These are phyloP conservation scores for Capronia americana DNA, from an alignment of 2,329 filamentous ascomycete genomes.

Conservation along the genomic window DNA sequence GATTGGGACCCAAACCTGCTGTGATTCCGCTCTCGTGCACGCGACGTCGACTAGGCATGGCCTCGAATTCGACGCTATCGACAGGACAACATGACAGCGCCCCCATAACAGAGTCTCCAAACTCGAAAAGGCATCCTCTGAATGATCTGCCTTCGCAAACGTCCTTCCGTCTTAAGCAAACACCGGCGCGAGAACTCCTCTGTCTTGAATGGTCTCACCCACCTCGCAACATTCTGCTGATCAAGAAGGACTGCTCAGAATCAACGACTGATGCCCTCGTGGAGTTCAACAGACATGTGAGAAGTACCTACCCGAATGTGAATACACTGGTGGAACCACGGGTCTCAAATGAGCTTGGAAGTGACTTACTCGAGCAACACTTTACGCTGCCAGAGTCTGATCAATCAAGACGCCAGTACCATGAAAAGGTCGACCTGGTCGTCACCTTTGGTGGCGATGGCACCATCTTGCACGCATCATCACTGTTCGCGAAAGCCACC, in stretches of 20 bases:
- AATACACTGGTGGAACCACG: constrained; percentile 82
- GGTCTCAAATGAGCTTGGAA: constrained; percentile 74
- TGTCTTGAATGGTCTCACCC: constrained; percentile 71
- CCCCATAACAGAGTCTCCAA: neutral
- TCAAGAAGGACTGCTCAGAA: constrained; percentile 68
- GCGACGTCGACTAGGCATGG: neutral
- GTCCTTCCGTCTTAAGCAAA: constrained; percentile 30
- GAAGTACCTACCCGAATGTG: constrained; percentile 77
- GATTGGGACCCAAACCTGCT: neutral
- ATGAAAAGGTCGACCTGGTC: constrained; percentile 84
- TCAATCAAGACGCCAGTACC: constrained; percentile 49
- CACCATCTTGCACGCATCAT: constrained; percentile 84
- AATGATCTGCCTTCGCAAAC: constrained; percentile 26
- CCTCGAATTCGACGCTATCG: neutral
- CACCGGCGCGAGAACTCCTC: constrained; percentile 62
- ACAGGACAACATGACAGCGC: neutral
- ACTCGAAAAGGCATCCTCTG: constrained; percentile 10
- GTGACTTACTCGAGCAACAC: constrained; percentile 29
- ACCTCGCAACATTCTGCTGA: constrained; percentile 71
- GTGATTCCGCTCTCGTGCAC: neutral
- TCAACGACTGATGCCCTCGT: constrained; percentile 62
- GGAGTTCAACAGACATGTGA: constrained; percentile 73
- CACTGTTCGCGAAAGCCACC: constrained; percentile 79
- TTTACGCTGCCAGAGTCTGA: constrained; percentile 19
- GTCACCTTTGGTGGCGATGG: constrained; percentile 93